Conservation (phyloP, 2,329 filamentous ascomycete species). For the Alternaria incomplexa region DNA sequence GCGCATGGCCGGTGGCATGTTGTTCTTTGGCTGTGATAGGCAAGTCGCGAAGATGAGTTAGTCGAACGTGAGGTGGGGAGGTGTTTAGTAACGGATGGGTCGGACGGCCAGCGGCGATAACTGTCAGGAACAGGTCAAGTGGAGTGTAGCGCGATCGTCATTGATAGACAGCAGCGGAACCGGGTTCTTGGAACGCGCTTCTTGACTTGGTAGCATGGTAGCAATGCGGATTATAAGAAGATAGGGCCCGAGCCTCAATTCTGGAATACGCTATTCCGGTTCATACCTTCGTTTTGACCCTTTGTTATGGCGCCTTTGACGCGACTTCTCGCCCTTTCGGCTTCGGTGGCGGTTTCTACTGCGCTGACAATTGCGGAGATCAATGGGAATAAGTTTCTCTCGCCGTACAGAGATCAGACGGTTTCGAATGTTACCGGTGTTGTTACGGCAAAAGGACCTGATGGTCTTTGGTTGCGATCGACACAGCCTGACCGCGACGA, state of each 20-base stretch:
- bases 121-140: constrained; percentile 6
- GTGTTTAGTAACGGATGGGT: neutral
- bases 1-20: neutral
- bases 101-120: neutral
- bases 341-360: constrained; percentile 20
- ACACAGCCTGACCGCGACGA: constrained; percentile 61
- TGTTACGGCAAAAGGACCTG: constrained; percentile 67
- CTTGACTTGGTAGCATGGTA: neutral
- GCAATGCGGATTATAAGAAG: neutral
- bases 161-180: constrained; percentile 2
- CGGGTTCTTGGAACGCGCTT: constrained; percentile 3
- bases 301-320: constrained; percentile 19
- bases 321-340: constrained; percentile 23
- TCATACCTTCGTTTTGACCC: neutral
- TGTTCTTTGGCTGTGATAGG: constrained; percentile 1
- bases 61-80: neutral
- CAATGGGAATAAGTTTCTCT: constrained; percentile 70
- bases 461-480: constrained; percentile 70
- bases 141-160: neutral
- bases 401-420: constrained; percentile 62
- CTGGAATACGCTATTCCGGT: neutral
- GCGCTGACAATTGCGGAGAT: constrained; percentile 62
- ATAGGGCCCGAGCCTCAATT: neutral
- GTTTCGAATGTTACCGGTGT: constrained; percentile 68
- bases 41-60: neutral